phyloP scores from a whole-genome alignment of 257 asterid genomes.

The Solanum tacnaense region DNA sequence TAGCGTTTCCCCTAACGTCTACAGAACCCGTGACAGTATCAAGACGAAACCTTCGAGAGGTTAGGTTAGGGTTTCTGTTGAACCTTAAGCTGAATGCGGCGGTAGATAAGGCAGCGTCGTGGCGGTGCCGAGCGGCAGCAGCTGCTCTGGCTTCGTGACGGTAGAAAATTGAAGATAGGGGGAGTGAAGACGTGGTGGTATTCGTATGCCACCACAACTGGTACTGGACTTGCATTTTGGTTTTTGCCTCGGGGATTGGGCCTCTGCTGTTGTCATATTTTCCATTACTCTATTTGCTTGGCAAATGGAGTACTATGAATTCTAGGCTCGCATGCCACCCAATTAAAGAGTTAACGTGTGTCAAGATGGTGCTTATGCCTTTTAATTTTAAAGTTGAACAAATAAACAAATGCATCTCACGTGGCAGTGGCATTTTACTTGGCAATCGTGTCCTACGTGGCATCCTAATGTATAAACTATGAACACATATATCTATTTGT shows the following conservation, averaged over 20 bases:
- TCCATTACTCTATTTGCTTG: not conserved
- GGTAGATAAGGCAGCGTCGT: not conserved
- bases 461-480: no score
- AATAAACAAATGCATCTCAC: no score
- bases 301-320: not conserved
- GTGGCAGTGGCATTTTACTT: no score
- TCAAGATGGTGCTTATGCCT: no score
- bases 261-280: not conserved
- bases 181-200: not conserved
- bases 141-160: not conserved
- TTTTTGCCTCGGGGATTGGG: not conserved
- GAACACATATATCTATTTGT: no score
- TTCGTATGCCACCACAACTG: not conserved
- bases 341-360: no score
- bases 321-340: no score
- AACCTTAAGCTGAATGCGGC: not conserved
- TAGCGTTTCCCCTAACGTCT: not conserved
- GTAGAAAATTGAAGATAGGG: not conserved
- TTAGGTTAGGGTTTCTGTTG: not conserved
- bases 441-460: no score
- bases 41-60: not conserved
- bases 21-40: not conserved
- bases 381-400: no score
- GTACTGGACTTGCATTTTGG: not conserved
- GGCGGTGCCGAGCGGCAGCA: not conserved